These are phyloP conservation scores for Allium cepa DNA, from an alignment of 106 monocot genomes.

Conservation along the genomic window DNA sequence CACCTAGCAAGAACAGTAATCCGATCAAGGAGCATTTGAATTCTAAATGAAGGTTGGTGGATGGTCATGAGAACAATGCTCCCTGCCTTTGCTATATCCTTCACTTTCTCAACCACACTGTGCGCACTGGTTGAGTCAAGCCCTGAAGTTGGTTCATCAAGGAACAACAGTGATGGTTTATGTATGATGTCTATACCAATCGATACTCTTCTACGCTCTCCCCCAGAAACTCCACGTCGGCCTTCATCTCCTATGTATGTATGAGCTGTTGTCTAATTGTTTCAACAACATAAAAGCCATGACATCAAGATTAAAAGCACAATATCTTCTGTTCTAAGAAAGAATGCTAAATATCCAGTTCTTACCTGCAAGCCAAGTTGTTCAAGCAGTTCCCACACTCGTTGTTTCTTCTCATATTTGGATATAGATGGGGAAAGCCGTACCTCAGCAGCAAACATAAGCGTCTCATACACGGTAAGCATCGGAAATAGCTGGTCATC, in stretches of 20 bases:
- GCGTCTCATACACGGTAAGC: slow-evolving; percentile 44
- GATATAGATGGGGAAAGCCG: slow-evolving; percentile 34
- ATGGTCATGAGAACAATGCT: slow-evolving; percentile 50
- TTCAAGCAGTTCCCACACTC: slow-evolving; percentile 34
- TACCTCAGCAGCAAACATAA: slow-evolving; percentile 48
- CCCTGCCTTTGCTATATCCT: slow-evolving; percentile 24
- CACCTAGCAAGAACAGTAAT: slow-evolving; percentile 36
- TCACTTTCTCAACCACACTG: slow-evolving; percentile 38
- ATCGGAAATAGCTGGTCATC: slow-evolving; percentile 51
- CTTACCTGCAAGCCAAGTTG: slow-evolving; percentile 41
- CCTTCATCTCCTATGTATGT: slow-evolving; percentile 43
- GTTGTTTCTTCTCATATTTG: slow-evolving; percentile 19
- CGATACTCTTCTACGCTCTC: slow-evolving; percentile 44
- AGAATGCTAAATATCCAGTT: not conserved
- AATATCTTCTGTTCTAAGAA: no score
- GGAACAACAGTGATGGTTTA: slow-evolving; percentile 35
- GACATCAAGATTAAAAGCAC: not conserved
- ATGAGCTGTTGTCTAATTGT: slow-evolving; percentile 22
- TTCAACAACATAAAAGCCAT: not conserved
- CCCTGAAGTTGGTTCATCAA: slow-evolving; percentile 53
- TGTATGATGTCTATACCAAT: slow-evolving; percentile 52
- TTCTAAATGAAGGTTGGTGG: slow-evolving; percentile 46
- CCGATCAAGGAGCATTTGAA: slow-evolving; percentile 38
- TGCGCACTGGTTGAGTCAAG: slow-evolving; percentile 42
- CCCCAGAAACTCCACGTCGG: slow-evolving; percentile 39